A percentile compares a stretch with the other conserved stretches of the same genome.
Conservation (phyloP, 768 basidiomycete genomes). For the Russula dissimulans region DNA sequence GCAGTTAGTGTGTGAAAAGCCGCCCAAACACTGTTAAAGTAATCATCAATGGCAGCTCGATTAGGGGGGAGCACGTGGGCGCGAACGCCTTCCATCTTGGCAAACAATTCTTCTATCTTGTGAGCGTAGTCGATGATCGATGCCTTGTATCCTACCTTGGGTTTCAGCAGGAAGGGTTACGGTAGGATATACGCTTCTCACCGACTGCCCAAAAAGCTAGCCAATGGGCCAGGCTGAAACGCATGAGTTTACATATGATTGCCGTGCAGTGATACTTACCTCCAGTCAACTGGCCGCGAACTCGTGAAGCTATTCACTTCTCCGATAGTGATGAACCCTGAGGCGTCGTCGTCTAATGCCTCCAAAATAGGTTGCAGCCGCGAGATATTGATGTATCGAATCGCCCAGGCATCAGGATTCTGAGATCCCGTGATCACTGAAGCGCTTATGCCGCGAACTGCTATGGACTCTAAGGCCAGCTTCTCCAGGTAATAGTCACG, state of each 20-base stretch:
- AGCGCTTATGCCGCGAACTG: not conserved
- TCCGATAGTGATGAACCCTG: conserved; percentile 4
- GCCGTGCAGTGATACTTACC: not conserved
- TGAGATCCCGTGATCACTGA: not conserved
- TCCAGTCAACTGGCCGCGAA: conserved; percentile 24
- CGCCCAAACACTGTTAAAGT: not conserved
- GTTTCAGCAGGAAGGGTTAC: not conserved
- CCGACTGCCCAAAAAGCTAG: conserved; percentile 26
- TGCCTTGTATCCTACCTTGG: not conserved
- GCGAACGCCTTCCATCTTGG: conserved; percentile 13
- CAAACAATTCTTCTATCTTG: conserved; percentile 6
- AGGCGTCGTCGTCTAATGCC: conserved; percentile 29
- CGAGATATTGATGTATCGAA: conserved; percentile 19
- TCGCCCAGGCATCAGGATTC: conserved; percentile 24
- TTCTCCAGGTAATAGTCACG: conserved; percentile 27
- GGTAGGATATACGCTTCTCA: not conserved
- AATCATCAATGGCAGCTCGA: not conserved
- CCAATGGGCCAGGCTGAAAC: conserved; percentile 25
- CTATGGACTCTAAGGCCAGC: not conserved
- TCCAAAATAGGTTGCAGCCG: conserved; percentile 24
- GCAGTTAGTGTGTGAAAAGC: conserved; percentile 1
- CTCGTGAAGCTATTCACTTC: not conserved
- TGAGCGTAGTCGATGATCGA: conserved; percentile 12
- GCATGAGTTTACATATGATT: not conserved
- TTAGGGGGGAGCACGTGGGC: conserved; percentile 6